These are phyloP conservation scores for Vanrija humicola DNA, from an alignment of 1,284 basidiomycete species.

Conservation along the genomic window DNA sequence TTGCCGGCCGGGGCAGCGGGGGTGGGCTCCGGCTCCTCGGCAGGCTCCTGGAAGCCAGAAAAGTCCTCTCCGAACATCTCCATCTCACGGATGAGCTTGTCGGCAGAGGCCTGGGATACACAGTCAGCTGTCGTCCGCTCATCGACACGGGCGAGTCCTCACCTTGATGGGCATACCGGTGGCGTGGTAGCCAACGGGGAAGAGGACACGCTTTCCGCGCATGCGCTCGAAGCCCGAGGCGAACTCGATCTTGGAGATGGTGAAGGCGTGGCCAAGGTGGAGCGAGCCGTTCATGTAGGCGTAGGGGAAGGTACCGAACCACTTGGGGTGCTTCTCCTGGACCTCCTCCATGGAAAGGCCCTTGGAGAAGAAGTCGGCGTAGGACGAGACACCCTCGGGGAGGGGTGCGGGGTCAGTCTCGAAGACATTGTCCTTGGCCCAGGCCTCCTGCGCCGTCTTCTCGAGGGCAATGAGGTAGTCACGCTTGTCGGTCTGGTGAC, in stretches of 20 bases:
- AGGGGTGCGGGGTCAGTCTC: slow-evolving; percentile 75
- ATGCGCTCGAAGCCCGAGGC: slow-evolving; percentile 92
- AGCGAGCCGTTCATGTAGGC: slow-evolving; percentile 99
- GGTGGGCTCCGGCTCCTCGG: slow-evolving; percentile 25
- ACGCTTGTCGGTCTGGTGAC: slow-evolving; percentile 77
- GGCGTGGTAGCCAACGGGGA: slow-evolving; percentile 93
- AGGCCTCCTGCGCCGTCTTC: slow-evolving; percentile 74
- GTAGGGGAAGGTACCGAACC: slow-evolving; percentile 93
- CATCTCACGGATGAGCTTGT: slow-evolving; percentile 97
- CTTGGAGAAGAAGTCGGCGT: slow-evolving; percentile 51
- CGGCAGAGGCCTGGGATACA: slow-evolving; percentile 69
- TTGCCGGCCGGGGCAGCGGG: slow-evolving; percentile 36
- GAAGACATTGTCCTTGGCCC: slow-evolving; percentile 63
- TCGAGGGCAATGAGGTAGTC: slow-evolving; percentile 81
- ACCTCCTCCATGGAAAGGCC: slow-evolving; percentile 53
- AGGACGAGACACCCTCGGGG: slow-evolving; percentile 62
- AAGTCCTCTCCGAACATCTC: slow-evolving; percentile 93
- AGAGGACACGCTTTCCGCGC: slow-evolving; percentile 89
- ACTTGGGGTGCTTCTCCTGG: slow-evolving; percentile 76
- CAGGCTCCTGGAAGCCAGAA: slow-evolving; percentile 59
- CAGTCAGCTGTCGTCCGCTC: background rate
- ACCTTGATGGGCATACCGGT: slow-evolving; percentile 99
- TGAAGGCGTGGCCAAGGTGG: slow-evolving; percentile 97
- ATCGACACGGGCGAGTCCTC: slow-evolving; percentile 31
- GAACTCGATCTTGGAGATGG: slow-evolving; percentile 98